Evolutionary conservation across 495 filamentous ascomycete species (phyloP).

Genomic region (Penicillium goetzii): DNA sequence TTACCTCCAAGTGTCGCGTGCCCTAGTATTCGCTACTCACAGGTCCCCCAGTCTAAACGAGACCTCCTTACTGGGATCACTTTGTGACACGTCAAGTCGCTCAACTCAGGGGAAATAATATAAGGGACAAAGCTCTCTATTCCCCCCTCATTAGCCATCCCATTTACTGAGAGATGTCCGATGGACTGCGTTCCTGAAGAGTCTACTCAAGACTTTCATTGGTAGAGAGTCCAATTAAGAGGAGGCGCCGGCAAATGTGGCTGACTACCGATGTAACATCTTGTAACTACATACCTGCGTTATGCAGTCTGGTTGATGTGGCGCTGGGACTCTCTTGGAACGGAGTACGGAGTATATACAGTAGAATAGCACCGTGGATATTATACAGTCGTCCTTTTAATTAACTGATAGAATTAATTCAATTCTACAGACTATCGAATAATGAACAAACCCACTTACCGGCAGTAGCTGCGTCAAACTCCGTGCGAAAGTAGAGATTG

Average conservation of each 20-base stretch:
- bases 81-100: slow-evolving; percentile 7
- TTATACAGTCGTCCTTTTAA: background rate
- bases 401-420: background rate
- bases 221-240: background rate
- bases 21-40: background rate
- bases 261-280: slow-evolving; percentile 14
- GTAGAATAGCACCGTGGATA: background rate
- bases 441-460: background rate
- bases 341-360: slow-evolving; percentile 9
- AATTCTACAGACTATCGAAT: background rate
- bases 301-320: background rate
- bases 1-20: background rate
- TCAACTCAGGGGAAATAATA: background rate
- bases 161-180: background rate
- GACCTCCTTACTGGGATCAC: slow-evolving; percentile 18
- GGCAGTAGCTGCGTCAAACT: background rate
- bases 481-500: background rate
- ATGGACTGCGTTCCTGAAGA: background rate
- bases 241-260: background rate
- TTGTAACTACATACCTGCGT: too few relatives aligned
- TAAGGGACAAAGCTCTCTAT: background rate
- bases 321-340: background rate
- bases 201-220: background rate
- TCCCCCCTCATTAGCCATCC: background rate
- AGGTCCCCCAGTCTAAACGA: slow-evolving; percentile 8